Evolutionary conservation across 345 rosid species (phyloP).

Genomic region (Syzygium oleosum): DNA sequence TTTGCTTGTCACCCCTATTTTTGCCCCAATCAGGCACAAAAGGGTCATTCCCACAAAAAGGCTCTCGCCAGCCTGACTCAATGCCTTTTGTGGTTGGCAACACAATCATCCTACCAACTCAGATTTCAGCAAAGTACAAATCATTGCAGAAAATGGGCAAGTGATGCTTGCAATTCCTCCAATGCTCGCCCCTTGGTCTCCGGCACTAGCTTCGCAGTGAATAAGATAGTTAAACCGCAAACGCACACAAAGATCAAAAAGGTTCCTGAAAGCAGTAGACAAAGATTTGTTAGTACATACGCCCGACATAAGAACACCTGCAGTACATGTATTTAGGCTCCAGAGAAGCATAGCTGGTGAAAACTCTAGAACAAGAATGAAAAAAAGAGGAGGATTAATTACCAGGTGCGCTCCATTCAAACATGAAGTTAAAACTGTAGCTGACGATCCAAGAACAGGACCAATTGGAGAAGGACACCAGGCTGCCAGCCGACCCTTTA

Average conservation of each 20-base stretch:
- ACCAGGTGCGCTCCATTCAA: constrained; percentile 80
- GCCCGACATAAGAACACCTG: not conserved
- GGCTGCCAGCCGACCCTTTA: constrained; percentile 78
- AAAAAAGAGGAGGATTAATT: not conserved
- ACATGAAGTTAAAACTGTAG: constrained; percentile 75
- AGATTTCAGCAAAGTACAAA: not conserved
- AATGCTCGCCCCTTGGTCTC: constrained; percentile 15
- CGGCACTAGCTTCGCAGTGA: constrained; percentile 8
- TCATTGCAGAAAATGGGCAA: not conserved
- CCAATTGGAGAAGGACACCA: constrained; percentile 75
- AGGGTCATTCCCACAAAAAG: not conserved
- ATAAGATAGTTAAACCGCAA: constrained; percentile 2
- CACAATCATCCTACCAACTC: not conserved
- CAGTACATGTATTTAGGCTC: not conserved
- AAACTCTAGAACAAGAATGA: not conserved
- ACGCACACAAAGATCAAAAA: constrained; percentile 15
- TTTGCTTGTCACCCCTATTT: not conserved
- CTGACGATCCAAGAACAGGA: constrained; percentile 78
- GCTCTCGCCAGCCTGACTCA: not conserved
- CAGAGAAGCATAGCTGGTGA: not conserved
- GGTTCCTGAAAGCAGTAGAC: constrained; percentile 26
- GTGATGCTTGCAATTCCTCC: constrained; percentile 19
- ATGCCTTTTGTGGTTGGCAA: not conserved
- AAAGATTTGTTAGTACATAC: not conserved
- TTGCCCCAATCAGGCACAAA: not conserved